phyloP scores from a whole-genome alignment of 176 grass and related monocot species.

The Lolium perenne region DNA sequence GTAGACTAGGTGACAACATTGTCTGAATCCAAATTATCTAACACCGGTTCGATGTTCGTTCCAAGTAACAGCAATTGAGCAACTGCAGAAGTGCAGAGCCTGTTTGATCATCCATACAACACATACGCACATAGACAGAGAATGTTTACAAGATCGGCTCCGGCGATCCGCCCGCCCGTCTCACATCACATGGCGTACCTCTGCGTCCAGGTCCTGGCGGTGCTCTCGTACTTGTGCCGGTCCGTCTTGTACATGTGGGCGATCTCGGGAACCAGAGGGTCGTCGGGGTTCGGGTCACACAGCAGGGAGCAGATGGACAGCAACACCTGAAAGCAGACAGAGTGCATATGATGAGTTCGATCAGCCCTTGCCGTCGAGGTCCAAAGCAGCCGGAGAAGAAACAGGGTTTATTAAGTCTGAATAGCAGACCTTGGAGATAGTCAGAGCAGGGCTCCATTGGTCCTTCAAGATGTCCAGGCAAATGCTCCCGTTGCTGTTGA shows the following conservation, averaged over 20 bases:
- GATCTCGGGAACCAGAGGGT: slow-evolving; percentile 81
- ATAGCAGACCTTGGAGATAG: slow-evolving; percentile 64
- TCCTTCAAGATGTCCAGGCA: slow-evolving; percentile 88
- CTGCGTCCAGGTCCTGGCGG: slow-evolving; percentile 75
- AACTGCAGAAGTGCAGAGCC: slow-evolving; percentile 1
- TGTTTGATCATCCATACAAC: slow-evolving; percentile 28
- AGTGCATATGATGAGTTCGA: not conserved
- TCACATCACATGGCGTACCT: slow-evolving; percentile 67
- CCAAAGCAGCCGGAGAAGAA: not conserved
- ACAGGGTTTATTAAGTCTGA: not conserved
- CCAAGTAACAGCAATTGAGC: not conserved
- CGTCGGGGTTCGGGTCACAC: slow-evolving; percentile 74
- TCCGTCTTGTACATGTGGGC: slow-evolving; percentile 86
- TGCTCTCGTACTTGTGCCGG: slow-evolving; percentile 72
- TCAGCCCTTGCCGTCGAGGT: not conserved
- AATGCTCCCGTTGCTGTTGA: slow-evolving; percentile 85
- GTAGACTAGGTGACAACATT: slow-evolving; percentile 9
- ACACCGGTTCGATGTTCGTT: slow-evolving; percentile 18
- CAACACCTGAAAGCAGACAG: slow-evolving; percentile 51
- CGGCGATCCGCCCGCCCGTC: not conserved
- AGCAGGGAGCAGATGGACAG: slow-evolving; percentile 79
- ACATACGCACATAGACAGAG: not conserved
- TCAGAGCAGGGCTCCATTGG: slow-evolving; percentile 78
- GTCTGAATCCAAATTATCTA: slow-evolving; percentile 12
- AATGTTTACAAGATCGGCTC: slow-evolving; percentile 26